phyloP scores from a whole-genome alignment of 257 asterid genomes.

The Penstemon davidsonii region DNA sequence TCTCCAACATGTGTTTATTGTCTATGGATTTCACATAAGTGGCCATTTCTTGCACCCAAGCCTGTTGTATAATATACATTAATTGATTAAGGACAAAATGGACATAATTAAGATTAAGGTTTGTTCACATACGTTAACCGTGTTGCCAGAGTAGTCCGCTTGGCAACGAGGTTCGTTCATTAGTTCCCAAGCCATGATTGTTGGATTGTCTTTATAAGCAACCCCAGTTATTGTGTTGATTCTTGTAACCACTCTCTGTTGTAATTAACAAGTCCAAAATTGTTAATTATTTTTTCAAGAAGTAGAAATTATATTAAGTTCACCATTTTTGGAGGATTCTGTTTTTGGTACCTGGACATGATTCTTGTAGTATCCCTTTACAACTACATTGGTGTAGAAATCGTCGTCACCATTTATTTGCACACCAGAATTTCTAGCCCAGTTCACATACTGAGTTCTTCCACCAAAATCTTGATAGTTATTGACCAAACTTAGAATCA shows the following conservation, averaged over 20 bases:
- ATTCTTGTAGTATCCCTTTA: slow-evolving; percentile 45
- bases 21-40: slow-evolving; percentile 48
- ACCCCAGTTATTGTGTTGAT: slow-evolving; percentile 42
- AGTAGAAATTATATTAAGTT: too few species aligned
- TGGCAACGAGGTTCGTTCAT: slow-evolving; percentile 63
- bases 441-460: slow-evolving; percentile 40
- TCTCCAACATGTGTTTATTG: slow-evolving; percentile 40
- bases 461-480: slow-evolving; percentile 62
- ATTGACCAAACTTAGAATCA: slow-evolving; percentile 47
- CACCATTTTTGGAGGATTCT: neutral
- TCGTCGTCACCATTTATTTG: slow-evolving; percentile 40
- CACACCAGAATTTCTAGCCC: slow-evolving; percentile 50
- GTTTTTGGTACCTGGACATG: slow-evolving; percentile 38
- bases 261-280: neutral
- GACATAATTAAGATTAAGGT: neutral
- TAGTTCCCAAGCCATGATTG: slow-evolving; percentile 64
- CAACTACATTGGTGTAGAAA: slow-evolving; percentile 42
- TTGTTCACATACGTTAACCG: slow-evolving; percentile 37
- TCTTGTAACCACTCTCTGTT: slow-evolving; percentile 42
- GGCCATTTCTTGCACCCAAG: slow-evolving; percentile 58
- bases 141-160: slow-evolving; percentile 48
- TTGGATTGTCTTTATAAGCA: slow-evolving; percentile 47
- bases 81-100: neutral
- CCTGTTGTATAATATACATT: slow-evolving; percentile 26
- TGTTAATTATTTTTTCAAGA: neutral